Base-by-base conservation (phyloP, 2,329 filamentous ascomycete genomes). In the Calonectria hongkongensis region DNA sequence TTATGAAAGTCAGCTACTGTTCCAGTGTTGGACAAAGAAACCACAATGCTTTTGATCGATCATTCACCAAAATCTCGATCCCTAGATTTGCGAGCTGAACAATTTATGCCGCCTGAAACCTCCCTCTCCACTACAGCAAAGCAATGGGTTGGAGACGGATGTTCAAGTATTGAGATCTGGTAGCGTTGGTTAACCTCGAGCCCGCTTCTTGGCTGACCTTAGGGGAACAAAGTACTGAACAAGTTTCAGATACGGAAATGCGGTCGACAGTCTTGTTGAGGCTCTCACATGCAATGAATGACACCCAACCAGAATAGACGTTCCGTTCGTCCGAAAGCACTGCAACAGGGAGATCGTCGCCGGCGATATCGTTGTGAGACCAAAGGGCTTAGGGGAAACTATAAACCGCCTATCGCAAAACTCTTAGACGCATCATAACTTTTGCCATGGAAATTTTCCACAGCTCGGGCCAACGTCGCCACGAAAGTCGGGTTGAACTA, bases 321-420 rank as follows among this genome's bases (percentile, higher is more conserved):
- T 65, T 41, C 64, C 69, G 56, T 58, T 71, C 30, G 56, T 39
- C 69, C 69, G 47, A 56, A 13, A 15, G 54, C 18, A 13, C 33
- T 21, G 28, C 12, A n/a, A 47, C 39, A 10, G 41, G 15, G 21
- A 63, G 58, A 45, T 21, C 18, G 5, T 2, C 21, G 21, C 13
- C 13, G 27, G 16, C 6, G 25, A 43, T 27, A 25, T 30, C 16
- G 21, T 45, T 63, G 58, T 27, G 21, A 27, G 41, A 28, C 36
- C 30, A 45, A 45, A 45, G 9, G 9, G 30, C 58, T 45, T n/a
- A 5, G 15, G 39, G 39, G 58, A 15, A 28, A 58, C 54, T 21
- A 36, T 21, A n/a, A 39, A 39, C 39, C 39, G 28, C 39, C 33
- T 58, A 41, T 58, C 33, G 3, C 15, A 15, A 25, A 39, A 41